Base-by-base conservation (phyloP, 2,329 filamentous ascomycete genomes). In the Ophiostoma populinum region DNA sequence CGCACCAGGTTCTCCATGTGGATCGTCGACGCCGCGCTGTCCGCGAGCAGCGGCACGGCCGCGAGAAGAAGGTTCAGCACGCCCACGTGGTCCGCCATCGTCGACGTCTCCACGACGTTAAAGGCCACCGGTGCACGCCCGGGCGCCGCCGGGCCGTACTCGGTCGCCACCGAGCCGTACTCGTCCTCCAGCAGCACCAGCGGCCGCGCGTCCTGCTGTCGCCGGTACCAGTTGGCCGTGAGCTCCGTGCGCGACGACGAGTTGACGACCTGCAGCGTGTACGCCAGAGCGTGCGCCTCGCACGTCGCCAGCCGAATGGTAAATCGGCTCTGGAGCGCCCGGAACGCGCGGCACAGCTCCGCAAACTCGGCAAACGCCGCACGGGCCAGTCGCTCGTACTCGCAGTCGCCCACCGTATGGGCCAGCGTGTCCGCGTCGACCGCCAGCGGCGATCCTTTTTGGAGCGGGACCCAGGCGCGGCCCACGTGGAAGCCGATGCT, bases 401-500 rank as follows among this genome's bases (percentile, higher is more conserved):
- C n/a, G n/a, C n/a, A n/a, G n/a, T n/a, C n/a, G n/a, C n/a, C n/a
- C n/a, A n/a, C n/a, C n/a, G n/a, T n/a, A n/a, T n/a, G n/a, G n/a
- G n/a, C n/a, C n/a, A n/a, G n/a, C n/a, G n/a, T n/a, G n/a, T 25
- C 24, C 24, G 8, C 30, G 4, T 41, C 30, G 2, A 50, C 43
- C 6, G n/a, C n/a, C n/a, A 65, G 46, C 0, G 62, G 58, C 1
- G 61, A 65, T 1, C 42, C 34, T 4, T 55, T 46, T 0, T 51
- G 43, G 2, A 65, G 49, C 0, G 53, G 45, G 2, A 55, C 53
- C 39, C 55, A 58, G 3, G 59, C 63, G 1, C 57, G 51, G 2
- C 65, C 63, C n/a, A 75, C 54, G 47, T 75, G 70, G 38, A 67
- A 76, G 1, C 68, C 62, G 6, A 63, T 45, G 1, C 71, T 41